phyloP scores from a whole-genome alignment of 2,329 filamentous ascomycete genomes.

The Pyrenochaeta sp. region DNA sequence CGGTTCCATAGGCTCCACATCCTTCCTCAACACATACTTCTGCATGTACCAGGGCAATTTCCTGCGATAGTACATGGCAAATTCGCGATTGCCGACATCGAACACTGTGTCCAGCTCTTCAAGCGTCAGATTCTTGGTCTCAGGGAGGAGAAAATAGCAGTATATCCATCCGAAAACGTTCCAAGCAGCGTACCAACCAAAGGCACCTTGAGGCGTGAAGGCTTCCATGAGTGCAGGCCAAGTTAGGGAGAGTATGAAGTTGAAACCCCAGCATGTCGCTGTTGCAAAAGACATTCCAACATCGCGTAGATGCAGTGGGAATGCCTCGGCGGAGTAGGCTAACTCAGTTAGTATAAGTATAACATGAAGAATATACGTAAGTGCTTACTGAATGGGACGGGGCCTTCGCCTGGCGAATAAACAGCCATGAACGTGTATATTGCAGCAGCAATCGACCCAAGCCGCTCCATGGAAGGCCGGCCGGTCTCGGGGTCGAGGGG shows the following conservation, averaged over 20 bases:
- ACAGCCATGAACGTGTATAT: conserved; percentile 63
- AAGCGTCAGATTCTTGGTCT: conserved; percentile 42
- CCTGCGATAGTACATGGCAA: conserved; percentile 32
- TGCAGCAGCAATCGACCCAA: conserved; percentile 48
- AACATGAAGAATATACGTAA: too few species aligned
- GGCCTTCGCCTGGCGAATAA: conserved; percentile 42
- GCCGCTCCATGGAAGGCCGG: conserved; percentile 26
- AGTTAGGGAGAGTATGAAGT: conserved; percentile 61
- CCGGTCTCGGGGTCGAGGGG: conserved; percentile 19
- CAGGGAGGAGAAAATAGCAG: conserved; percentile 39
- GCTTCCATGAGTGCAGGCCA: conserved; percentile 61
- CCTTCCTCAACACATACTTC: conserved; percentile 41
- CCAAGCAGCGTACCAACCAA: conserved; percentile 65
- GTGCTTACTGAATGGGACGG: conserved; percentile 36
- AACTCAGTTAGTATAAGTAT: too few species aligned
- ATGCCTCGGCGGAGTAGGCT: conserved; percentile 53
- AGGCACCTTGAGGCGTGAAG: conserved; percentile 61
- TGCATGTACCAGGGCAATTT: conserved; percentile 50
- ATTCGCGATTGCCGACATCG: conserved; percentile 37
- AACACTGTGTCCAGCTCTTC: conserved; percentile 45
- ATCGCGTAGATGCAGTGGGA: conserved; percentile 56
- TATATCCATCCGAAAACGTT: conserved; percentile 62
- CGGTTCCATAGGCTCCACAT: conserved; percentile 38
- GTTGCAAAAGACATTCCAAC: conserved; percentile 56
- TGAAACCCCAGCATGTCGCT: conserved; percentile 67